phyloP scores from a whole-genome alignment of 208 protist genomes.

The Leishmania mexicana region DNA sequence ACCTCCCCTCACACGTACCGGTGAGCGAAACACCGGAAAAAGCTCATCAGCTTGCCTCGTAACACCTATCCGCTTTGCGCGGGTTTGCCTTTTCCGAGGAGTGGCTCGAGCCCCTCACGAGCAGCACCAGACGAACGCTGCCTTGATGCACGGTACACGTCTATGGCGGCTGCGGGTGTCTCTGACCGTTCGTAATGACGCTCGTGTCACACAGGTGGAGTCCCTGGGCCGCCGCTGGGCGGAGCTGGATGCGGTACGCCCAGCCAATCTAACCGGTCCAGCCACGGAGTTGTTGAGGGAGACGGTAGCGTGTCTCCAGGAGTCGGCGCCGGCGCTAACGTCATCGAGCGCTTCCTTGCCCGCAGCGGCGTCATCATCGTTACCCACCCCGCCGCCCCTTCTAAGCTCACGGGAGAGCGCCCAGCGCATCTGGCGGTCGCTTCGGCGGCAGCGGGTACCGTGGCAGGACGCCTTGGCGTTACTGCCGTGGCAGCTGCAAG shows the following conservation, averaged over 20 bases:
- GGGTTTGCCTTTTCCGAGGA: background rate
- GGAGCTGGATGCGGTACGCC: slow-evolving; percentile 10
- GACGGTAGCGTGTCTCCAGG: slow-evolving; percentile 30
- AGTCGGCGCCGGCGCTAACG: background rate
- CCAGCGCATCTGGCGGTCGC: slow-evolving; percentile 50
- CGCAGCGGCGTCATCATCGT: too few relatives aligned
- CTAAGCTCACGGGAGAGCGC: slow-evolving; percentile 25
- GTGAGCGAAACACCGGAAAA: background rate
- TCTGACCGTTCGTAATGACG: background rate
- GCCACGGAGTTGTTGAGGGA: slow-evolving; percentile 35
- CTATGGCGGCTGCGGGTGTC: background rate
- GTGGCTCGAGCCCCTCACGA: background rate
- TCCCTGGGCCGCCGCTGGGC: slow-evolving; percentile 23
- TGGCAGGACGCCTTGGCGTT: slow-evolving; percentile 53
- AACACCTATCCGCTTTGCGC: background rate
- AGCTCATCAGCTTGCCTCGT: background rate
- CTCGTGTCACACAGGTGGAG: background rate
- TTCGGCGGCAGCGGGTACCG: slow-evolving; percentile 51
- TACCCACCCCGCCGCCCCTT: background rate
- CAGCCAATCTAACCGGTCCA: slow-evolving; percentile 5
- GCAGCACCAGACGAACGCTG: too few relatives aligned
- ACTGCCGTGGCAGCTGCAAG: slow-evolving; percentile 42
- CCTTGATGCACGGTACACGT: slow-evolving; percentile 4
- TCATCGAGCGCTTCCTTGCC: background rate
- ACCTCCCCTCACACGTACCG: background rate